These are phyloP conservation scores for Pichia sp. DNA, from an alignment of 1,139 yeast genomes.

Conservation along the genomic window DNA sequence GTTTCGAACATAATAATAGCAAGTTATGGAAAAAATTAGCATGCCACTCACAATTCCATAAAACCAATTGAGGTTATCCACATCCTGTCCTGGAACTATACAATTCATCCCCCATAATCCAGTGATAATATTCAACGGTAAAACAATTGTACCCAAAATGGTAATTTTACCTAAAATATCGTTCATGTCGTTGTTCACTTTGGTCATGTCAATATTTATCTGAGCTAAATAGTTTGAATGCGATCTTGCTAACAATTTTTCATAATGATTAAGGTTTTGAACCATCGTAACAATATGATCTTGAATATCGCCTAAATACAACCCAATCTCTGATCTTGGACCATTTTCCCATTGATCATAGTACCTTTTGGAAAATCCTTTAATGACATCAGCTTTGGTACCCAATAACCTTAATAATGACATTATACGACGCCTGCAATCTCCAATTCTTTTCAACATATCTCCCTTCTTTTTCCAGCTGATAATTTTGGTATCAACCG, in stretches of 20 bases:
- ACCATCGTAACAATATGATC: conserved; percentile 96
- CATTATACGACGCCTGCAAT: conserved; percentile 92
- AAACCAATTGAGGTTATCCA: conserved; percentile 72
- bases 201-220: conserved; percentile 93
- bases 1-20: conserved; percentile 37
- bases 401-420: conserved; percentile 76
- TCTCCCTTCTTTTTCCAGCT: conserved; percentile 93
- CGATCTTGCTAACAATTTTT: conserved; percentile 82
- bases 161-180: conserved; percentile 93
- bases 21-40: conserved; percentile 35
- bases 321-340: conserved; percentile 71
- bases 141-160: conserved; percentile 85
- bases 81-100: conserved; percentile 84
- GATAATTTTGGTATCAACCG: conserved; percentile 45
- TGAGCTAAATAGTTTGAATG: conserved; percentile 96
- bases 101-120: conserved; percentile 99
- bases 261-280: conserved; percentile 88
- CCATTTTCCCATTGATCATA: conserved; percentile 76
- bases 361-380: conserved; percentile 87
- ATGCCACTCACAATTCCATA: conserved; percentile 39
- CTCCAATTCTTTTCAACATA: conserved; percentile 91
- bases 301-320: conserved; percentile 90
- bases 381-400: conserved; percentile 92
- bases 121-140: conserved; percentile 90
- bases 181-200: conserved; percentile 94